Percentiles rank a stretch among this genome's conserved stretches.
Conservation (phyloP, 2,329 filamentous ascomycete genomes). For the Colletotrichum sp. region DNA sequence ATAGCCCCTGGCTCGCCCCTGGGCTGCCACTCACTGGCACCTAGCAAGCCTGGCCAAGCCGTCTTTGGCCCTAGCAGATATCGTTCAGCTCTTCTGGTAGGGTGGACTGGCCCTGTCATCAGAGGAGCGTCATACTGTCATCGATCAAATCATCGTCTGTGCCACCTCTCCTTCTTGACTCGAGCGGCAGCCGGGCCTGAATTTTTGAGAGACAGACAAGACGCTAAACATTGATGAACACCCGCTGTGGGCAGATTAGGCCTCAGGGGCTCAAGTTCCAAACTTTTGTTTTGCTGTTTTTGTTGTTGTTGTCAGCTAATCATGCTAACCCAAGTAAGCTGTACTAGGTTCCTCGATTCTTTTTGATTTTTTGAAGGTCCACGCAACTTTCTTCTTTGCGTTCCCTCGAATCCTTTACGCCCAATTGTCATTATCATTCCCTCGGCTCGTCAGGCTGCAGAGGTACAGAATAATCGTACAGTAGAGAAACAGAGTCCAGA, state of each 20-base stretch:
- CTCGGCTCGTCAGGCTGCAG: not conserved
- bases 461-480: not conserved
- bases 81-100: not conserved
- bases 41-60: not conserved
- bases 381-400: not conserved
- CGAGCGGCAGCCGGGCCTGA: not conserved
- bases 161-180: constrained; percentile 9
- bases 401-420: not conserved
- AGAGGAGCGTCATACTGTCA: constrained; percentile 11
- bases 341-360: not conserved
- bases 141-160: constrained; percentile 13
- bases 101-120: constrained; percentile 7
- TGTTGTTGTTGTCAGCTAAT: not conserved
- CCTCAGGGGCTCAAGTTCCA: not conserved
- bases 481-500: not conserved
- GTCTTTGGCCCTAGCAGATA: not conserved
- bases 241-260: not conserved
- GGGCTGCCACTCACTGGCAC: not conserved
- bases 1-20: constrained; percentile 12
- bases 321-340: not conserved
- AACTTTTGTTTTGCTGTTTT: not conserved
- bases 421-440: not conserved
- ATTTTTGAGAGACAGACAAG: constrained; percentile 2
- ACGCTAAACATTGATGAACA: not conserved
- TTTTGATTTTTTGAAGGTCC: not conserved